Percentiles rank a stretch among this genome's conserved stretches.
phyloP scores from a whole-genome alignment of 2,329 filamentous ascomycete genomes.

The Leptosphaerulina australis region DNA sequence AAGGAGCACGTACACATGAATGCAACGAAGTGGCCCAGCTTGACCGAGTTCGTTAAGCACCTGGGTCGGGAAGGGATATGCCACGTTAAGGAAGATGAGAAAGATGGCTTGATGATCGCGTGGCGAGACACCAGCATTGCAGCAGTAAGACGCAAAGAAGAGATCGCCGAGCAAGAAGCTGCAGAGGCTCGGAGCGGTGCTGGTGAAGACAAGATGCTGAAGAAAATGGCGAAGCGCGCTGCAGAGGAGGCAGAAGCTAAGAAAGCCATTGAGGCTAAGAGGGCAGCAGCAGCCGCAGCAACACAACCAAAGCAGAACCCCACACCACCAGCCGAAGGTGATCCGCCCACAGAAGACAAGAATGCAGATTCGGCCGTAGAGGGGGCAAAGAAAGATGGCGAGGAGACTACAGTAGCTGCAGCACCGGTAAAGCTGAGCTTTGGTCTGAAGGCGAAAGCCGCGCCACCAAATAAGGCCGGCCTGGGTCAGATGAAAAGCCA shows the following conservation, averaged over 20 bases:
- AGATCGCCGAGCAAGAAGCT: conserved; percentile 79
- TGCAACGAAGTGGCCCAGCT: conserved; percentile 81
- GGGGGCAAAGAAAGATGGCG: conserved; percentile 70
- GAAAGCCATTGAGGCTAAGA: conserved; percentile 49
- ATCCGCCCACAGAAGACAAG: conserved; percentile 28
- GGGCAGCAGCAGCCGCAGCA: conserved; percentile 50
- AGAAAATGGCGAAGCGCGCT: conserved; percentile 81
- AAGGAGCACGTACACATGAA: conserved; percentile 86
- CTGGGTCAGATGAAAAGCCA: conserved; percentile 45
- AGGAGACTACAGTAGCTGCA: conserved; percentile 42
- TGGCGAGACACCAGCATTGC: conserved; percentile 95
- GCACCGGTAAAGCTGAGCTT: conserved; percentile 45
- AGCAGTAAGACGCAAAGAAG: conserved; percentile 78
- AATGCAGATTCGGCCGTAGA: conserved; percentile 63
- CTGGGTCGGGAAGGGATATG: conserved; percentile 87
- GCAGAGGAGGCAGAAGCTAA: conserved; percentile 59
- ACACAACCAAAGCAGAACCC: conserved; percentile 46
- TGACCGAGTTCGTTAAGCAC: conserved; percentile 89
- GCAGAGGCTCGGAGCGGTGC: conserved; percentile 92
- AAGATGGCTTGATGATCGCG: conserved; percentile 82
- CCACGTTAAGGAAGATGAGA: conserved; percentile 80
- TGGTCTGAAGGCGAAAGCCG: conserved; percentile 38
- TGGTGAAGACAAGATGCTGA: conserved; percentile 80
- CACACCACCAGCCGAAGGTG: conserved; percentile 43
- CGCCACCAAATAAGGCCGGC: conserved; percentile 35